These are phyloP conservation scores for Yarrowia alimentaria DNA, from an alignment of 805 yeast genomes.

Conservation along the genomic window DNA sequence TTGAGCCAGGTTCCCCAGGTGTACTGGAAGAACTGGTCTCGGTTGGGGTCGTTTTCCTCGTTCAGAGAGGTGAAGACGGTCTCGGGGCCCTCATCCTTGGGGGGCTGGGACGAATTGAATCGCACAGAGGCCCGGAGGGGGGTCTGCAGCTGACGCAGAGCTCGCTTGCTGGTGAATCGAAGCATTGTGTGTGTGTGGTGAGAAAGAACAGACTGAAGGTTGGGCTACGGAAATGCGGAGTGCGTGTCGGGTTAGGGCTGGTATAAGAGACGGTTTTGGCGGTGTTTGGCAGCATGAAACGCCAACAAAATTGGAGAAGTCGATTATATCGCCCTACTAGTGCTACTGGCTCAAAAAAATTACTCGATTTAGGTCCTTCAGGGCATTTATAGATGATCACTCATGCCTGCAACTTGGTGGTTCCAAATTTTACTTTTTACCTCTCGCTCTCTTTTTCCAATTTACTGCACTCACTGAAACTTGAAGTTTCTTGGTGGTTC, in stretches of 20 bases:
- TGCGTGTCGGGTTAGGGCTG: background rate
- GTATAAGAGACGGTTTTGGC: too few relatives aligned
- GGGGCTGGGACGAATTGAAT: constrained; percentile 21
- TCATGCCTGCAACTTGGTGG: too few relatives aligned
- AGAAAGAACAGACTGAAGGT: background rate
- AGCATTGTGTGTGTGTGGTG: constrained; percentile 2
- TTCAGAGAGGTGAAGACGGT: constrained; percentile 27
- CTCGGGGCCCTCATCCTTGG: constrained; percentile 5
- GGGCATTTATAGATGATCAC: too few relatives aligned
- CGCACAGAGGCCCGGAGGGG: constrained; percentile 1
- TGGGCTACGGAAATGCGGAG: background rate
- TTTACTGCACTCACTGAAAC: too few relatives aligned
- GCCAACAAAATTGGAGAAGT: too few relatives aligned
- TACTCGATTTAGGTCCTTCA: too few relatives aligned
- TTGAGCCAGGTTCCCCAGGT: constrained; percentile 95
- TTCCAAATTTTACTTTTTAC: too few relatives aligned
- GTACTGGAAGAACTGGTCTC: constrained; percentile 64
- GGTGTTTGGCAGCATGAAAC: too few relatives aligned
- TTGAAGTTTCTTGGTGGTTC: too few relatives aligned
- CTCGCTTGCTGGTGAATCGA: constrained; percentile 10
- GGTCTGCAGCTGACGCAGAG: constrained; percentile 5
- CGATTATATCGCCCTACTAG: too few relatives aligned
- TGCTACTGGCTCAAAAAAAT: too few relatives aligned
- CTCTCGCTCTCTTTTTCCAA: too few relatives aligned
- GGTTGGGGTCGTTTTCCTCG: constrained; percentile 28